phyloP scores from a whole-genome alignment of 129 eudicot species.

The Kitagawia praeruptora region DNA sequence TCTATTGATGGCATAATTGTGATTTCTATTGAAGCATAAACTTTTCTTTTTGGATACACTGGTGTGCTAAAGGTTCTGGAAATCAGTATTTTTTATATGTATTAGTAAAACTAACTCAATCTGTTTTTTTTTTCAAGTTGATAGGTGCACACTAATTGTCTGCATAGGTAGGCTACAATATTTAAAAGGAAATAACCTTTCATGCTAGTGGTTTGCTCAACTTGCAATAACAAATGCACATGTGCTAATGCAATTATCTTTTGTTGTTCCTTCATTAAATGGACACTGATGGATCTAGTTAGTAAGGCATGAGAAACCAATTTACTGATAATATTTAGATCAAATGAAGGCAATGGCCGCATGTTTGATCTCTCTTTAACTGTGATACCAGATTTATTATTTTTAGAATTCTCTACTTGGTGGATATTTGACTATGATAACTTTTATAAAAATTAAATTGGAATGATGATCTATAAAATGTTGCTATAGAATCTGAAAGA shows the following conservation, averaged over 20 bases:
- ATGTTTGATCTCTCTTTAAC: neutral
- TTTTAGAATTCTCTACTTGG: neutral
- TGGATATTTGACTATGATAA: neutral
- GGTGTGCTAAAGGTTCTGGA: neutral
- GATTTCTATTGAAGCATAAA: neutral
- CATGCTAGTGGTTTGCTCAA: no score
- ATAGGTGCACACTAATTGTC: no score
- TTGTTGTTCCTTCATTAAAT: no score
- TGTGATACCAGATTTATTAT: neutral
- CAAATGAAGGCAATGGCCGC: neutral
- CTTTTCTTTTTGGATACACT: neutral
- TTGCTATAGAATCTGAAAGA: conserved; percentile 34
- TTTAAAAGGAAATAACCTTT: no score
- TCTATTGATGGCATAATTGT: no score
- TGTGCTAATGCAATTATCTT: no score
- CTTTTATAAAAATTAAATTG: neutral
- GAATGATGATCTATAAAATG: neutral
- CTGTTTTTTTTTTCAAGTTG: no score
- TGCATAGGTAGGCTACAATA: no score
- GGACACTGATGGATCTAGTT: neutral
- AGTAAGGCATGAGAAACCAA: neutral
- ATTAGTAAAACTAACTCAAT: no score
- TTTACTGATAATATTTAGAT: neutral
- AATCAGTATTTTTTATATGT: neutral
- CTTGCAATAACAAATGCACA: no score